These are phyloP conservation scores for Pichia cabralensis DNA, from an alignment of 805 yeast genomes.

Conservation along the genomic window DNA sequence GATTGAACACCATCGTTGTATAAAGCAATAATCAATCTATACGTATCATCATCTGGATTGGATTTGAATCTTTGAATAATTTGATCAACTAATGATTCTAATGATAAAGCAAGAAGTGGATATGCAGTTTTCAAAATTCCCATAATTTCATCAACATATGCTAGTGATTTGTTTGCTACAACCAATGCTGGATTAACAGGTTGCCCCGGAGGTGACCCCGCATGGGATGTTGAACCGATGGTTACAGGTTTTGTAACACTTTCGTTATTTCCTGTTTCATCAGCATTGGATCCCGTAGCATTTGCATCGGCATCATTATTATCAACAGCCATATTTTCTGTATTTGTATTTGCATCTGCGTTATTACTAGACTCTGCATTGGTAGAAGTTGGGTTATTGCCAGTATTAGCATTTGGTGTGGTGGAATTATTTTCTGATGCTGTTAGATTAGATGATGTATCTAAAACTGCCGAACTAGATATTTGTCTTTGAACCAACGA, in stretches of 20 bases:
- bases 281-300: too few species aligned
- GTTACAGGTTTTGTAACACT: too few species aligned
- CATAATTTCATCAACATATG: conserved; percentile 85
- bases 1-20: conserved; percentile 90
- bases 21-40: conserved; percentile 83
- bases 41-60: conserved; percentile 92
- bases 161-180: too few species aligned
- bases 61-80: conserved; percentile 89
- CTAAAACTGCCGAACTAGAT: too few species aligned
- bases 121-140: conserved; percentile 93
- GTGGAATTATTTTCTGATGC: conserved; percentile 1
- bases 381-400: background rate
- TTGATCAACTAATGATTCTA: conserved; percentile 94
- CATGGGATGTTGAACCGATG: too few species aligned
- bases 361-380: background rate
- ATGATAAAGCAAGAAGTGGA: conserved; percentile 82
- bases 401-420: conserved; percentile 6
- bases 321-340: too few species aligned
- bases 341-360: too few species aligned
- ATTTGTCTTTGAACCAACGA: conserved; percentile 79
- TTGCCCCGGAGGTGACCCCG: conserved; percentile 3
- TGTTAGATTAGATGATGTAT: too few species aligned
- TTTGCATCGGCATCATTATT: background rate
- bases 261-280: too few species aligned
- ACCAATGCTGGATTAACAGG: background rate